Evolutionary conservation across 2,329 filamentous ascomycete genomes (phyloP).

Genomic region (Massarina eburnea): DNA sequence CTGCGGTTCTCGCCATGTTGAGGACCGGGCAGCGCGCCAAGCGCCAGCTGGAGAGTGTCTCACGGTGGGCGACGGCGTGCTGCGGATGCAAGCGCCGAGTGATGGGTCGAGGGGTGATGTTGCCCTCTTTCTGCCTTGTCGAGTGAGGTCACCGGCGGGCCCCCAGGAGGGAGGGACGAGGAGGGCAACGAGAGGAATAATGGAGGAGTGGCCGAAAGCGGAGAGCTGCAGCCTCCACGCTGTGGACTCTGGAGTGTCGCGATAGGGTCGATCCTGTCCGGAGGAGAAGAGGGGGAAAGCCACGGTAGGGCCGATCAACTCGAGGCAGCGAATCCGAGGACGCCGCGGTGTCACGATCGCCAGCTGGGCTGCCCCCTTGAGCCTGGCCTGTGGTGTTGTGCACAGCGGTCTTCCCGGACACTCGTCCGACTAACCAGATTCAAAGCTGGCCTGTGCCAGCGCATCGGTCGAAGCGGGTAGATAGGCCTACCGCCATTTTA

Average conservation of each 20-base stretch:
- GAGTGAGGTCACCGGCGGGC: conserved; percentile 17
- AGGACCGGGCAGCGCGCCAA: no score
- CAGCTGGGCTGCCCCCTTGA: conserved; percentile 32
- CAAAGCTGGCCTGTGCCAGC: conserved; percentile 39
- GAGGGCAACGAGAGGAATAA: conserved; percentile 22
- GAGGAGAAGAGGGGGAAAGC: not conserved
- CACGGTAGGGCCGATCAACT: conserved; percentile 12
- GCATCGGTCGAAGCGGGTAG: conserved; percentile 22
- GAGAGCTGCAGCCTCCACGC: conserved; percentile 22
- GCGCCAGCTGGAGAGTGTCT: no score
- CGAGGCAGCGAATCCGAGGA: conserved; percentile 32
- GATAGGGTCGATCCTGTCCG: conserved; percentile 21
- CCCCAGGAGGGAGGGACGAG: conserved; percentile 7
- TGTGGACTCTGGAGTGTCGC: conserved; percentile 10
- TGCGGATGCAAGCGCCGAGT: not conserved
- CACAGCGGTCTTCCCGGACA: conserved; percentile 17
- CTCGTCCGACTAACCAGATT: conserved; percentile 31
- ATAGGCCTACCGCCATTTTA: not conserved
- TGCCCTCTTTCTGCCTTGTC: conserved; percentile 15
- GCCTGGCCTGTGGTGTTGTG: conserved; percentile 22
- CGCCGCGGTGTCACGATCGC: conserved; percentile 17
- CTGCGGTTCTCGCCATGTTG: no score
- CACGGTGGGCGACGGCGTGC: not conserved
- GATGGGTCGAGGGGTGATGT: not conserved
- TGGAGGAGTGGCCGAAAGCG: conserved; percentile 20